Conservation (phyloP, 2,329 filamentous ascomycete genomes). For the Fusarium sp. region DNA sequence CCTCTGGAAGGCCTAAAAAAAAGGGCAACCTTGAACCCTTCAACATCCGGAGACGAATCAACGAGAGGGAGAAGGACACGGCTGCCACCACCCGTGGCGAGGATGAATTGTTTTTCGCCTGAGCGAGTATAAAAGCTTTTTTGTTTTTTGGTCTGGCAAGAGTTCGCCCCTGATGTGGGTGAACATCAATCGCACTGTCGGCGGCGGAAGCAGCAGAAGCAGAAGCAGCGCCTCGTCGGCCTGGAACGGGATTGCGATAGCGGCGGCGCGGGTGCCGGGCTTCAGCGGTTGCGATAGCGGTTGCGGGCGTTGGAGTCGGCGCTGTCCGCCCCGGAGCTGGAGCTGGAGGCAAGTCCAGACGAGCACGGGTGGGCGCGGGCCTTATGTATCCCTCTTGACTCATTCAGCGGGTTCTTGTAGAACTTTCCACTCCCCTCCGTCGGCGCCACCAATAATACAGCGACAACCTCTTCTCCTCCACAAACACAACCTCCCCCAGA, state of each 20-base stretch:
- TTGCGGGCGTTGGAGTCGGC: slow-evolving; percentile 34
- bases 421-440: slow-evolving; percentile 53
- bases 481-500: slow-evolving; percentile 28
- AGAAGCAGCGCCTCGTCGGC: slow-evolving; percentile 30
- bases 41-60: slow-evolving; percentile 34
- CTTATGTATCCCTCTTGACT: slow-evolving; percentile 55
- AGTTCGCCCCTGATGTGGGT: slow-evolving; percentile 32
- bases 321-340: slow-evolving; percentile 32
- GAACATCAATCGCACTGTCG: slow-evolving; percentile 35
- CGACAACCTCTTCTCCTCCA: slow-evolving; percentile 35
- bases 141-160: slow-evolving; percentile 1
- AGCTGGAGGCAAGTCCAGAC: background rate
- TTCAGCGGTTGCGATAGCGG: slow-evolving; percentile 36
- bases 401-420: slow-evolving; percentile 53
- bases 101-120: slow-evolving; percentile 21
- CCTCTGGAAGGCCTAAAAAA: slow-evolving; percentile 26
- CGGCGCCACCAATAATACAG: slow-evolving; percentile 25
- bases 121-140: slow-evolving; percentile 11
- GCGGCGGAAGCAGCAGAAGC: slow-evolving; percentile 6
- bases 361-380: slow-evolving; percentile 42
- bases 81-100: slow-evolving; percentile 30
- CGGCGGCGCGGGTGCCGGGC: slow-evolving; percentile 9
- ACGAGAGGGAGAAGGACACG: slow-evolving; percentile 23
- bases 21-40: slow-evolving; percentile 29
- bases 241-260: slow-evolving; percentile 38